phyloP scores from a whole-genome alignment of 176 grass and related monocot species.

The Aegilops longissima region DNA sequence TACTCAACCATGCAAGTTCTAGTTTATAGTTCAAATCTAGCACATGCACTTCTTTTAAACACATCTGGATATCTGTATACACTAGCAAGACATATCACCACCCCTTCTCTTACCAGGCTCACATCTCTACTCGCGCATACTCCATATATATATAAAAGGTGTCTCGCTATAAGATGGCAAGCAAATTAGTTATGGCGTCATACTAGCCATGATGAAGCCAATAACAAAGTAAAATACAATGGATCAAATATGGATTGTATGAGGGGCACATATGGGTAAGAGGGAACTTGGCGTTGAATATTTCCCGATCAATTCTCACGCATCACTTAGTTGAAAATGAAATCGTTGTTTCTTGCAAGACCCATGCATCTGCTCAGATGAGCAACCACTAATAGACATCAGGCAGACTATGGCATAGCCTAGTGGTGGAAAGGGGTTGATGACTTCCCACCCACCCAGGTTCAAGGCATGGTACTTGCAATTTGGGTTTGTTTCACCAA shows the following conservation, averaged over 20 bases:
- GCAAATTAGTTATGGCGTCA: not conserved
- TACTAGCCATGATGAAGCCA: not conserved
- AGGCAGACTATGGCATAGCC: too few species aligned
- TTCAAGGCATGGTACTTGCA: too few species aligned
- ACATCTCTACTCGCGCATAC: not conserved
- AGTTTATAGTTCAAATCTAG: too few species aligned
- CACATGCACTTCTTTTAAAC: not conserved
- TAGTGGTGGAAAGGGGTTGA: too few species aligned
- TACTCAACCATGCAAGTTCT: too few species aligned
- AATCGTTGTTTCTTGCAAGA: too few species aligned
- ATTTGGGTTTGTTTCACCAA: too few species aligned
- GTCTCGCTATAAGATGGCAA: too few species aligned
- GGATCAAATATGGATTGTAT: not conserved
- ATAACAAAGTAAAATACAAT: not conserved
- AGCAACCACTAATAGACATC: too few species aligned
- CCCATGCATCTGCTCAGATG: too few species aligned
- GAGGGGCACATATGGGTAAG: not conserved
- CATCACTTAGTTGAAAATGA: not conserved
- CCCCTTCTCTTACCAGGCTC: not conserved
- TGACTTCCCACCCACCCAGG: too few species aligned
- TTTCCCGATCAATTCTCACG: not conserved
- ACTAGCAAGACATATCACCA: not conserved
- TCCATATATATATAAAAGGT: not conserved
- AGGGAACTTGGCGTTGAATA: not conserved
- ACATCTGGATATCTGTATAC: not conserved